A percentile compares a stretch with the other conserved stretches of the same genome.
Evolutionary conservation across 176 grass and related monocot genomes (phyloP).

Genomic region (Oryza australiensis): DNA sequence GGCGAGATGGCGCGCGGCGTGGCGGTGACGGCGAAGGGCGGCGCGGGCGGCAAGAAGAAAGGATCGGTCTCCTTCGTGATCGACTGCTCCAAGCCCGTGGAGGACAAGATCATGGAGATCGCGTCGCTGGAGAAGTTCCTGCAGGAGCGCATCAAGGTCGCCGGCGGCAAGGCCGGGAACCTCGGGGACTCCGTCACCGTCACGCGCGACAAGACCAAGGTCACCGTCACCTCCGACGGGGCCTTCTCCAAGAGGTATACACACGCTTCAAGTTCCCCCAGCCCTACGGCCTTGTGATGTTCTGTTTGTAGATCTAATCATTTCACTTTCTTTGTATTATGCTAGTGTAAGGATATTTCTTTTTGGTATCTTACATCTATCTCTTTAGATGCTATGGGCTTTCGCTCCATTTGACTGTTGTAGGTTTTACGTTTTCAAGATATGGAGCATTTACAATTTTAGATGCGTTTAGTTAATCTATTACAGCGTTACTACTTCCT

Average conservation of each 20-base stretch:
- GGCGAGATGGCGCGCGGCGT: constrained; percentile 50
- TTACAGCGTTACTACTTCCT: background rate
- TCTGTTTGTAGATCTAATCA: background rate
- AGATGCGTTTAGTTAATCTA: background rate
- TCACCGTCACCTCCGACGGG: constrained; percentile 80
- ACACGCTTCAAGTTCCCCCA: background rate
- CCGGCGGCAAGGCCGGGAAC: constrained; percentile 83
- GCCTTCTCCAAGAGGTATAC: constrained; percentile 80
- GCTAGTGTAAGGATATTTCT: background rate
- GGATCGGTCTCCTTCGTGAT: constrained; percentile 69
- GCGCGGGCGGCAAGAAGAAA: constrained; percentile 72
- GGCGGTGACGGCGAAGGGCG: constrained; percentile 39
- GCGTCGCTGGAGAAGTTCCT: constrained; percentile 94
- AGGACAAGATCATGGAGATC: constrained; percentile 97
- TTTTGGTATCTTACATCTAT: background rate
- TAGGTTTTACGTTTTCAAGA: background rate
- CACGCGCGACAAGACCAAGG: constrained; percentile 74
- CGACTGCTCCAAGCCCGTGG: constrained; percentile 89
- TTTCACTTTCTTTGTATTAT: background rate
- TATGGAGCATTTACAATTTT: background rate
- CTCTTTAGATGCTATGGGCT: background rate
- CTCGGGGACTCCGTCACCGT: constrained; percentile 75
- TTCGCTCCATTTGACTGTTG: background rate
- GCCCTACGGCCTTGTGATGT: too few relatives aligned
- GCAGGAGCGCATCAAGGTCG: constrained; percentile 94